Base-by-base conservation (phyloP, 1,284 basidiomycete species). In the Cryptococcus sp. region DNA sequence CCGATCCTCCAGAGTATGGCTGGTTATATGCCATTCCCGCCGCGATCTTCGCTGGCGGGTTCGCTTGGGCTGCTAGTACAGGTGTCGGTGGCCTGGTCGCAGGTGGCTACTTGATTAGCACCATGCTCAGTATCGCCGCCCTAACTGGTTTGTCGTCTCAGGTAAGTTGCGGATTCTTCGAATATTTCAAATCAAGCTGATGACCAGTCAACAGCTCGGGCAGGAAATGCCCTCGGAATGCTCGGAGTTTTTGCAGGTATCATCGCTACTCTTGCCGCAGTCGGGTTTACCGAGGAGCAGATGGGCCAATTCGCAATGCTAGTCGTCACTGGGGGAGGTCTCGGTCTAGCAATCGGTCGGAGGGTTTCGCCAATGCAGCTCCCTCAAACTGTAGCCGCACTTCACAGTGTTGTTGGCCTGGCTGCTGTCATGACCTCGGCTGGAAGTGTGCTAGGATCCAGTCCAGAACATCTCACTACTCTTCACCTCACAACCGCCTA, bases 11-110 rank as follows among this genome's bases (percentile, higher is more conserved):
- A 2, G 88, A 91, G 67, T 90, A 89, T 70, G 81, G 83, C 0
- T 89, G 84, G 83, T 74, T 91, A 16, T 90, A 90, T 63, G 81
- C 80, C 22, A 73, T 89, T 52, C 88, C 88, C 19, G 88, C 84
- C 16, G 79, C 83, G 1, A 80, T 89, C 3, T 91, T 90, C 66
- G 84, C 85, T 2, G 86, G 86, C 39, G 88, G 85, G 1, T 88
- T 88, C 74, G 70, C 90, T 50, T 82, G 83, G 50, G 86, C 88
- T 36, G 86, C 85, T 13, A 85, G 82, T 62, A 86, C 87, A 3
- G 88, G 87, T 34, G 84, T 86, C 82, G 83, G 80, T 13, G 88
- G 88, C n/a, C 79, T 91, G 37, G 85, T 89, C 2, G 87, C 89
- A 69, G 87, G 87, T 3, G 88, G 88, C 16, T 91, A 91, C 64